A percentile compares a stretch with the other conserved stretches of the same genome.
Conservation (phyloP, 768 basidiomycete genomes). For the Boletus vinaceobasis region DNA sequence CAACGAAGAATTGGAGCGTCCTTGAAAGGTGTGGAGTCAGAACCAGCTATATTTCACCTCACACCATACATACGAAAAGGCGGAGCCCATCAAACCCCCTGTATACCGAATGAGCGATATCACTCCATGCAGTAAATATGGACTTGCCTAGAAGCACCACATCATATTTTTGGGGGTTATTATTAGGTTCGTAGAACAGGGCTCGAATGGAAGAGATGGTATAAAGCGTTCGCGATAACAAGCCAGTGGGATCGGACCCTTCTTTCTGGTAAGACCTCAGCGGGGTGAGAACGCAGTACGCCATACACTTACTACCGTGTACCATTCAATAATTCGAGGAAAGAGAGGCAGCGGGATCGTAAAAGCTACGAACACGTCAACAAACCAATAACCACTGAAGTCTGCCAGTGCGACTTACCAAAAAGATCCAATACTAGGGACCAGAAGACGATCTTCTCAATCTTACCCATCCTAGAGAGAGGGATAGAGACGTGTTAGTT, state of each 20-base stretch:
- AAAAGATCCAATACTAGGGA: slow-evolving; percentile 88
- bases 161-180: slow-evolving; percentile 83
- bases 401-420: slow-evolving; percentile 37
- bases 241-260: slow-evolving; percentile 60
- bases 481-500: background rate
- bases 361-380: slow-evolving; percentile 54
- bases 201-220: slow-evolving; percentile 66
- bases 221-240: slow-evolving; percentile 68
- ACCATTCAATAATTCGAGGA: slow-evolving; percentile 96
- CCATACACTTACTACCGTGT: slow-evolving; percentile 54
- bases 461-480: slow-evolving; percentile 47
- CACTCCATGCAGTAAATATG: background rate
- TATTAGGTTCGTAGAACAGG: slow-evolving; percentile 55
- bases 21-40: slow-evolving; percentile 40
- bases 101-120: slow-evolving; percentile 7
- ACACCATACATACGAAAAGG: slow-evolving; percentile 72
- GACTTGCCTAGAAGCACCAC: slow-evolving; percentile 83
- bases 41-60: slow-evolving; percentile 34
- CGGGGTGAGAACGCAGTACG: background rate
- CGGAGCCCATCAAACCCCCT: slow-evolving; percentile 91
- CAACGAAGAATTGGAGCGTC: slow-evolving; percentile 79
- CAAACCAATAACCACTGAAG: background rate
- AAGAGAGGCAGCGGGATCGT: slow-evolving; percentile 96
- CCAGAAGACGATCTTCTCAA: slow-evolving; percentile 83
- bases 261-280: slow-evolving; percentile 52